A percentile compares a stretch with the other conserved stretches of the same genome.
phyloP scores from a whole-genome alignment of 169 alveolate species.

The Plasmodium cynomolgi region DNA sequence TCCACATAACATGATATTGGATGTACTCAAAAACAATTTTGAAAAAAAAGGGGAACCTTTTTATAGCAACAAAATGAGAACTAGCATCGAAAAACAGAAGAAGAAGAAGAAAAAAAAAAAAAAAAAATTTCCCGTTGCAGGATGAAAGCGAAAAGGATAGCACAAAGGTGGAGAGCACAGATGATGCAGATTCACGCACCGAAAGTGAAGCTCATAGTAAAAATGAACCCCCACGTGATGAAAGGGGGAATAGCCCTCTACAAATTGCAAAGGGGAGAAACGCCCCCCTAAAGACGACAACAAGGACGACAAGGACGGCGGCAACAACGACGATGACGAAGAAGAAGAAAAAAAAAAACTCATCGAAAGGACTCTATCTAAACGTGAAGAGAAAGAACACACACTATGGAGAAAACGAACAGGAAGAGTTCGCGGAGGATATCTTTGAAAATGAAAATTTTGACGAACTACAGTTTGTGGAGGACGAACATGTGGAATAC shows the following conservation, averaged over 20 bases:
- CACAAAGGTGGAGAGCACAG: constrained; percentile 43
- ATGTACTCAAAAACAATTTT: constrained; percentile 51
- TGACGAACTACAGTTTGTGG: constrained; percentile 59
- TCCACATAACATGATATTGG: constrained; percentile 42
- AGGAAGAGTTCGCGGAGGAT: constrained; percentile 55
- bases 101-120: constrained; percentile 38
- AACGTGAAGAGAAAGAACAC: constrained; percentile 33
- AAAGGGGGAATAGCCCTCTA: not conserved
- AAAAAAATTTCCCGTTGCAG: not conserved
- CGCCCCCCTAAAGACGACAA: not conserved
- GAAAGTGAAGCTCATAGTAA: constrained; percentile 2
- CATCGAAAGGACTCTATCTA: constrained; percentile 7
- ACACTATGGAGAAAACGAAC: constrained; percentile 42
- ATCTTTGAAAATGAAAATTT: constrained; percentile 64
- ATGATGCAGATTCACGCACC: constrained; percentile 17
- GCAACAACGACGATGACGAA: not conserved
- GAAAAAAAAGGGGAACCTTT: constrained; percentile 57
- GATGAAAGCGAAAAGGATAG: constrained; percentile 50
- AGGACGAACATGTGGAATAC: constrained; percentile 57
- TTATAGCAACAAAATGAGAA: constrained; percentile 37
- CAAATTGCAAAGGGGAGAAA: constrained; percentile 6
- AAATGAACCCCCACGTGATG: not conserved
- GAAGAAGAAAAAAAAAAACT: not conserved
- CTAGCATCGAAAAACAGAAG: constrained; percentile 19
- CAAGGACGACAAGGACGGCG: not conserved